phyloP scores from a whole-genome alignment of 73 alveolate genomes.

The Durusdinium trenchii region DNA sequence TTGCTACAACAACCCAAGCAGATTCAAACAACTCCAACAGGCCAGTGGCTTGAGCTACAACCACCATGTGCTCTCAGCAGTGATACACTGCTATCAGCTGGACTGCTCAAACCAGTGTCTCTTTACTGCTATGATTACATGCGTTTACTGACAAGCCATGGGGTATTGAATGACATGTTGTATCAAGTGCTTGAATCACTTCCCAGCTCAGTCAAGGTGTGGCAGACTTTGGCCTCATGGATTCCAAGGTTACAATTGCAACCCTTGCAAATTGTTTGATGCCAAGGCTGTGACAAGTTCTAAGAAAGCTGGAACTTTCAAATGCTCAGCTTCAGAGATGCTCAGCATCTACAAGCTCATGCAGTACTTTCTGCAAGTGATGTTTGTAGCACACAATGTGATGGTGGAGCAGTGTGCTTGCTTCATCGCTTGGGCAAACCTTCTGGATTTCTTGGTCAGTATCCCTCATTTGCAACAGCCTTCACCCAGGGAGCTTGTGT shows the following conservation, averaged over 20 bases:
- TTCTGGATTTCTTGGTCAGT: background rate
- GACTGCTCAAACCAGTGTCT: background rate
- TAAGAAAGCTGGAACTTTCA: slow-evolving; percentile 21
- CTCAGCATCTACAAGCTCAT: background rate
- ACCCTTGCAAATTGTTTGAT: background rate
- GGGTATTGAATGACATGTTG: background rate
- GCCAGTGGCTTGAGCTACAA: slow-evolving; percentile 37
- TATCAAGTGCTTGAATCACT: slow-evolving; percentile 1
- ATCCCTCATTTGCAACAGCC: background rate
- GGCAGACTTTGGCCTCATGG: background rate
- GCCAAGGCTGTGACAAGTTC: background rate
- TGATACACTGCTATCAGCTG: background rate
- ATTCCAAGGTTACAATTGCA: background rate
- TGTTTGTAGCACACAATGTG: background rate
- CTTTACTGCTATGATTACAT: slow-evolving; percentile 43
- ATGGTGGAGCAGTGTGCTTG: background rate
- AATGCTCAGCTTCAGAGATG: background rate
- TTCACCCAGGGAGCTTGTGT: background rate
- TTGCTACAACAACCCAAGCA: background rate
- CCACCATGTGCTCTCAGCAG: background rate
- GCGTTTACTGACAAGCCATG: background rate
- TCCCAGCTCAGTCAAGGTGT: background rate
- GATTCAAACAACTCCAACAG: slow-evolving; percentile 34
- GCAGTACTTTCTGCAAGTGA: background rate
- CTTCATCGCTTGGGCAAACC: background rate